Evolutionary conservation across 2,329 filamentous ascomycete species (phyloP), one percentile per base, ranked within the genome.

Genomic region (Trichophyton schoenleinii): DNA sequence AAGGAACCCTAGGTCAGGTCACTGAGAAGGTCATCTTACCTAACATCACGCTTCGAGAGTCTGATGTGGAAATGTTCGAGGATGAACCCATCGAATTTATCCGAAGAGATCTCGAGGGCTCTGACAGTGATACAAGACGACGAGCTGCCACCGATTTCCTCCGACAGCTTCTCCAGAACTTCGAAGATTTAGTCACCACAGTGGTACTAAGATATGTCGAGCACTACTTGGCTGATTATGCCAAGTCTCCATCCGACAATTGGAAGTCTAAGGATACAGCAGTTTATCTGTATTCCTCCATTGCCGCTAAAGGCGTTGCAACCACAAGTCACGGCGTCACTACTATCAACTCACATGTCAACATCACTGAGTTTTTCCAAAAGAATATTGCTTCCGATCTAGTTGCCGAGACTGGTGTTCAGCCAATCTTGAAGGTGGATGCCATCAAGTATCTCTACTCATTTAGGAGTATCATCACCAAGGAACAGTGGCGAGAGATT

Each of bases 1-100:
- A 91, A 69, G 81, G 82, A 3, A 87, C 89, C 2, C 78, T 97
- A 41, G 85, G 85, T 18, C 88, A 96, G 72, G 89, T 99, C 60
- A 89, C 96, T 8, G 91, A 97, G 73, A 96, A 96, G 76, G 94
- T 97, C 62, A 89, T 99, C 61, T 77, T 99, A 65, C 92, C 94
- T 8, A 99, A 99, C 69, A 84, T 99, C 62, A 87, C 88, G 15
- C 78, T 99, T 63, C 85, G 95, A 66, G 94, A 96, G 69, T 94
- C 91, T 0, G 95, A 99, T 66, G 83, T 96, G 60, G 94, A 99
- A 73, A 82, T 96, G 66, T 97, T 99, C 68, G 94, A 99, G 72
- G 95, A 99, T 71, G 95, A 99, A 77, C 94, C 94, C 0, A 99
- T 99, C 66, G 94, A 99, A 74, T 99, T 95, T 71, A 99, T 99